Percentiles rank a stretch among this genome's conserved stretches.
phyloP scores from a whole-genome alignment of 164 flowering plant genomes.

The Cinnamomum micranthum region DNA sequence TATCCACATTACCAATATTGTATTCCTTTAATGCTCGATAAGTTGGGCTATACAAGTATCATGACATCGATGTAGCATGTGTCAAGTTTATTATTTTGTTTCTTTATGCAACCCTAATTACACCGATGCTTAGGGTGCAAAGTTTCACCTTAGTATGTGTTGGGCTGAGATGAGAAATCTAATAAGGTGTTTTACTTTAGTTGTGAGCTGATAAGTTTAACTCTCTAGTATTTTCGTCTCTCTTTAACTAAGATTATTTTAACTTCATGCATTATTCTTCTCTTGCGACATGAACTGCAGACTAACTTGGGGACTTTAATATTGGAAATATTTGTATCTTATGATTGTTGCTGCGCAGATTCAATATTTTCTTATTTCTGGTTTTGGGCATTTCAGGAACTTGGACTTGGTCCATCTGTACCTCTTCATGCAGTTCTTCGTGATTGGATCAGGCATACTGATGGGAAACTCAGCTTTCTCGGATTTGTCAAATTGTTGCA shows the following conservation, averaged over 20 bases:
- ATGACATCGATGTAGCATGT: neutral
- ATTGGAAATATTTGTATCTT: neutral
- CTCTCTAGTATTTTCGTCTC: neutral
- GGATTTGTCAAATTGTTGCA: slow-evolving; percentile 90
- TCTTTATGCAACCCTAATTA: neutral
- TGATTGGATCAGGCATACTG: slow-evolving; percentile 89
- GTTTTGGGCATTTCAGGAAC: slow-evolving; percentile 51
- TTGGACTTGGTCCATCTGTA: slow-evolving; percentile 76
- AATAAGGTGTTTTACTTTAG: no score
- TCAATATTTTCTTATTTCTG: neutral
- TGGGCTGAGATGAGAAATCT: neutral
- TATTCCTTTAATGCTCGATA: neutral
- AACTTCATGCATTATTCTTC: neutral
- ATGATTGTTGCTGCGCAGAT: neutral
- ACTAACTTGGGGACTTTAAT: neutral
- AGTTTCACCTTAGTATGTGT: neutral
- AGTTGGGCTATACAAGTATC: neutral
- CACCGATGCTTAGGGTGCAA: neutral
- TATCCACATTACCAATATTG: no score
- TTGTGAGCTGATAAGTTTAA: neutral
- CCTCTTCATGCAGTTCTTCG: slow-evolving; percentile 84
- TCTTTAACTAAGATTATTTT: neutral
- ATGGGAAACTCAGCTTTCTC: slow-evolving; percentile 91
- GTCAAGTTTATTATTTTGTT: neutral
- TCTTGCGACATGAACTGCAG: neutral